Conservation (phyloP, 2,329 filamentous ascomycete genomes). For the Aspergillus tanneri region DNA sequence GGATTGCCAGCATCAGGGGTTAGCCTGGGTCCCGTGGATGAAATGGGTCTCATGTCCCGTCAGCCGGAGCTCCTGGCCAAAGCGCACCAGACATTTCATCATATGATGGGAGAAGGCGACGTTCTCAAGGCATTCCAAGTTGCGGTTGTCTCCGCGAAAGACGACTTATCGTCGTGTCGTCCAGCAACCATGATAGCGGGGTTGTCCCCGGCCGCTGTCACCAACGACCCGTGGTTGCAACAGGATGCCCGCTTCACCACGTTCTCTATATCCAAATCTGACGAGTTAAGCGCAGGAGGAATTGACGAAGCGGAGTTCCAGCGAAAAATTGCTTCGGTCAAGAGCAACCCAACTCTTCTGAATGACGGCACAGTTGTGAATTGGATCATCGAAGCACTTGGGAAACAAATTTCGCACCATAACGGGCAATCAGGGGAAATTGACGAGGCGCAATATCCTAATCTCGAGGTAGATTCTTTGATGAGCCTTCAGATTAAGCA, state of each 20-base stretch:
- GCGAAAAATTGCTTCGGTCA: not conserved
- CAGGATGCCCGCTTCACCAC: slow-evolving; percentile 7
- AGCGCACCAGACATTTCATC: slow-evolving; percentile 2
- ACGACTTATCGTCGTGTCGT: not conserved
- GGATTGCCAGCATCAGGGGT: slow-evolving; percentile 17
- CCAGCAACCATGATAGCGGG: slow-evolving; percentile 1
- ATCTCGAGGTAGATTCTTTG: slow-evolving; percentile 7
- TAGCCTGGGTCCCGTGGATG: slow-evolving; percentile 26
- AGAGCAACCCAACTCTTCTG: not conserved
- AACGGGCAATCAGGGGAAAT: not conserved
- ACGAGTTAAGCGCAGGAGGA: not conserved
- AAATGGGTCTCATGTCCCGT: slow-evolving; percentile 21
- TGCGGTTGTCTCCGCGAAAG: slow-evolving; percentile 1
- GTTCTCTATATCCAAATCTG: not conserved
- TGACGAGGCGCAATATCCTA: not conserved
- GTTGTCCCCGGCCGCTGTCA: not conserved
- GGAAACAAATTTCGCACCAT: slow-evolving; percentile 1
- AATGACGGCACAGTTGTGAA: slow-evolving; percentile 4
- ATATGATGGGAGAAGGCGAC: slow-evolving; percentile 3
- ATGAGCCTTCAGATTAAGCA: slow-evolving; percentile 7
- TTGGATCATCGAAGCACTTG: slow-evolving; percentile 6
- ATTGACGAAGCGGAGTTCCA: not conserved
- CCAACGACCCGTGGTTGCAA: not conserved
- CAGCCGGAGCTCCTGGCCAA: slow-evolving; percentile 3
- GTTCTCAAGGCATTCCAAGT: slow-evolving; percentile 9